Evolutionary conservation across 495 filamentous ascomycete genomes (phyloP), one percentile per base, ranked within the genome.

Genomic region (Lepraria neglecta): DNA sequence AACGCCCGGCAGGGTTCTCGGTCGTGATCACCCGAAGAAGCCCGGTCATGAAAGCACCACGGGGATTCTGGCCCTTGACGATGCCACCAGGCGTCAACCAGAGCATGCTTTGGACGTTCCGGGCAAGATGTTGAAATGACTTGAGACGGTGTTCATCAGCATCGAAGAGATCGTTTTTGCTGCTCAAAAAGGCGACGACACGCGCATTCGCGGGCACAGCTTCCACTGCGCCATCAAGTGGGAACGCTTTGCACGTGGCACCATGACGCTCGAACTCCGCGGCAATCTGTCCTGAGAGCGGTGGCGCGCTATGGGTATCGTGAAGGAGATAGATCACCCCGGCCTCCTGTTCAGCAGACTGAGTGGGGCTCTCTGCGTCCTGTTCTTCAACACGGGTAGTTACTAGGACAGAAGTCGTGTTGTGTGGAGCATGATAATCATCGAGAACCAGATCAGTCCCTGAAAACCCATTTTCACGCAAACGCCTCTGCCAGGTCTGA

Each of bases 61-160:
- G 57, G 14, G 67, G 50, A 59, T 67, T 69, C 33, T 42, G 56
- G 15, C 64, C 64, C 45, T 66, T 64, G 11, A 56, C 51, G 40
- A 62, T 64, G 52, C 64, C 65, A 40, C 58, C 51, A 28, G n/a
- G 21, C 6, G 67, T 69, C 6, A 58, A 58, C 45, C 15, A 43
- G 50, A 65, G 17, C 59, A 69, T n/a, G 58, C 55, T 64, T 4
- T 56, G 19, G 10, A 62, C 43, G 21, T 62, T 65, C 1, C 63
- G 21, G 10, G 56, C 56, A 21, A 74, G 58, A 27, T 67, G 46
- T 51, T 72, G 64, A 50, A 72, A 69, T 2, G 42, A 31, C 5
- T 56, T 56, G 21, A 72, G 40, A 14, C 27, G n/a, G 31, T 56
- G 33, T 28, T 64, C 46, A 51, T 59, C 58, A 4, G 57, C 38